phyloP scores from a whole-genome alignment of 2,329 filamentous ascomycete genomes.

The Diaporthe australafricana region DNA sequence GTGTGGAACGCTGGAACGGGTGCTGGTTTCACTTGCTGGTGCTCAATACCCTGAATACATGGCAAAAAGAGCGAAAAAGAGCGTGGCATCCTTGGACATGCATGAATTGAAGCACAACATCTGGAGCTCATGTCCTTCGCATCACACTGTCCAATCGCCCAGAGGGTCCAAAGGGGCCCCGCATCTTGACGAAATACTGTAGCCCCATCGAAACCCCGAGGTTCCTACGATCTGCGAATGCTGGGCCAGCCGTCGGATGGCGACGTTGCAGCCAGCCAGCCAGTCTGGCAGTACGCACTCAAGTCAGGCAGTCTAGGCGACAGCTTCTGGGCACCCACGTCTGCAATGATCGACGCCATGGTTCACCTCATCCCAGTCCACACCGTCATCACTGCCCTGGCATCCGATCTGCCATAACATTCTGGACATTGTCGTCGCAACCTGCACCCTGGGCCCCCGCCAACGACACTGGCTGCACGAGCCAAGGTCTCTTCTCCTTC shows the following conservation, averaged over 20 bases:
- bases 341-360: slow-evolving; percentile 19
- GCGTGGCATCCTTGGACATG: slow-evolving; percentile 3
- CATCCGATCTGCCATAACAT: background rate
- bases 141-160: background rate
- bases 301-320: background rate
- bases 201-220: slow-evolving; percentile 16
- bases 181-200: slow-evolving; percentile 22
- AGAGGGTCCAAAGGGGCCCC: too few species aligned
- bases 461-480: background rate
- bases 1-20: background rate
- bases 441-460: background rate
- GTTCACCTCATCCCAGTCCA: slow-evolving; percentile 21
- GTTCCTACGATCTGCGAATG: slow-evolving; percentile 8
- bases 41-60: background rate
- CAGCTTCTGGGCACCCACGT: background rate
- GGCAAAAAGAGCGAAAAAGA: too few species aligned
- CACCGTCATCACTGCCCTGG: slow-evolving; percentile 20
- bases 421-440: background rate
- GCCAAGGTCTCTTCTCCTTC: background rate
- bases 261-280: background rate
- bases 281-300: background rate
- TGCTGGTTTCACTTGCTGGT: background rate
- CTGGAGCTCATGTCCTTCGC: background rate
- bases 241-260: slow-evolving; percentile 11
- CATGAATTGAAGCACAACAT: slow-evolving; percentile 20